These are phyloP conservation scores for Pneumocystis oryctolagi DNA, from an alignment of 1,139 yeast genomes.

Conservation along the genomic window DNA sequence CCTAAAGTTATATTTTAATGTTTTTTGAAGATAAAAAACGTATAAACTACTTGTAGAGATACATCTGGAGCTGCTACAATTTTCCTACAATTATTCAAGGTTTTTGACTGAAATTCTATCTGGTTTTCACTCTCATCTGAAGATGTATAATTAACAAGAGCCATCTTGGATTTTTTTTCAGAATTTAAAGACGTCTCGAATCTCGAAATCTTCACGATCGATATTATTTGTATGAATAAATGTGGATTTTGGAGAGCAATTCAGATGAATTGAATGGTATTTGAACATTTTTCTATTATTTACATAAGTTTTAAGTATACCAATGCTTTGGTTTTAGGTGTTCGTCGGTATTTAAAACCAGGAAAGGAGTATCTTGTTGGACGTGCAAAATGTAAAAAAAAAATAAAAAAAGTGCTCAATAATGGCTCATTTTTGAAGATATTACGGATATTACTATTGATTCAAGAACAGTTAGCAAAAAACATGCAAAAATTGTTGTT, in stretches of 20 bases:
- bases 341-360: not conserved
- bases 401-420: not conserved
- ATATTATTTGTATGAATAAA: not conserved
- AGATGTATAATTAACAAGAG: not conserved
- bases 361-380: not conserved
- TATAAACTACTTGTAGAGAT: not conserved
- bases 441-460: not conserved
- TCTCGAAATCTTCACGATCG: not conserved
- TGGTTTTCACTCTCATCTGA: not conserved
- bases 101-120: not conserved
- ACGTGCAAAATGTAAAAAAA: not conserved
- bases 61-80: not conserved
- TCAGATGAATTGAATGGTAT: not conserved
- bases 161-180: not conserved
- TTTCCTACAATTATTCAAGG: not conserved
- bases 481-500: slow-evolving; percentile 2
- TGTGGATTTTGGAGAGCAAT: not conserved
- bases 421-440: not conserved
- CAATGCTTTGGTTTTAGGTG: not conserved
- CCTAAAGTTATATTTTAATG: not conserved
- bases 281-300: not conserved
- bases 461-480: slow-evolving; percentile 6
- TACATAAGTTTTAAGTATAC: not conserved
- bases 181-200: not conserved
- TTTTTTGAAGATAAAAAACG: not conserved